These are phyloP conservation scores for Raffaelea albimanens DNA, from an alignment of 2,329 filamentous ascomycete genomes.

Conservation along the genomic window DNA sequence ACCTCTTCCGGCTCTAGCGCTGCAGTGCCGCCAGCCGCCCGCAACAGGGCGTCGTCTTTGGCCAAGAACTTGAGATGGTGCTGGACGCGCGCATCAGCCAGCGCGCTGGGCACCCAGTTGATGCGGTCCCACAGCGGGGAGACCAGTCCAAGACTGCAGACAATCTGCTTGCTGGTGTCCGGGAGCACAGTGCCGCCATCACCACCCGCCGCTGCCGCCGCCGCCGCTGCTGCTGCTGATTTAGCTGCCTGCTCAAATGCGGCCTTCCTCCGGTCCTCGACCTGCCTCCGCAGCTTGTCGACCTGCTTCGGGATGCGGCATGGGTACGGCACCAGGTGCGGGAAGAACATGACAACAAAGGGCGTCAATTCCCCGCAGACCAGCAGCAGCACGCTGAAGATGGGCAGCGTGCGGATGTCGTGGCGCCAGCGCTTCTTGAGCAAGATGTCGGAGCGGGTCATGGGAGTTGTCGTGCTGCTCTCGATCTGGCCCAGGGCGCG, in stretches of 20 bases:
- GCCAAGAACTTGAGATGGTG: slow-evolving; percentile 53
- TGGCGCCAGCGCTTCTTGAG: slow-evolving; percentile 57
- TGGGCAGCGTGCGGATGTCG: slow-evolving; percentile 68
- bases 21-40: slow-evolving; percentile 48
- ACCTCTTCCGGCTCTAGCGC: slow-evolving; percentile 56
- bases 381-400: slow-evolving; percentile 67
- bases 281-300: slow-evolving; percentile 40
- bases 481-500: slow-evolving; percentile 9
- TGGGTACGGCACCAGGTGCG: slow-evolving; percentile 63
- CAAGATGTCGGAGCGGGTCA: slow-evolving; percentile 54
- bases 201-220: neutral
- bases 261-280: slow-evolving; percentile 40
- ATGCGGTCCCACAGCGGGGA: slow-evolving; percentile 39
- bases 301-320: slow-evolving; percentile 77
- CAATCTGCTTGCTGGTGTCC: slow-evolving; percentile 22
- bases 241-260: slow-evolving; percentile 35
- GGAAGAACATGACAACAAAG: slow-evolving; percentile 62
- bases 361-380: slow-evolving; percentile 83
- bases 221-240: neutral
- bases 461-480: slow-evolving; percentile 26
- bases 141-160: slow-evolving; percentile 35
- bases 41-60: slow-evolving; percentile 62
- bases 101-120: slow-evolving; percentile 31
- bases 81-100: slow-evolving; percentile 45
- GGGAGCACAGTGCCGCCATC: neutral